Evolutionary conservation across 2,329 filamentous ascomycete species (phyloP), one percentile per base, ranked within the genome.

Genomic region (Colletotrichum musae): DNA sequence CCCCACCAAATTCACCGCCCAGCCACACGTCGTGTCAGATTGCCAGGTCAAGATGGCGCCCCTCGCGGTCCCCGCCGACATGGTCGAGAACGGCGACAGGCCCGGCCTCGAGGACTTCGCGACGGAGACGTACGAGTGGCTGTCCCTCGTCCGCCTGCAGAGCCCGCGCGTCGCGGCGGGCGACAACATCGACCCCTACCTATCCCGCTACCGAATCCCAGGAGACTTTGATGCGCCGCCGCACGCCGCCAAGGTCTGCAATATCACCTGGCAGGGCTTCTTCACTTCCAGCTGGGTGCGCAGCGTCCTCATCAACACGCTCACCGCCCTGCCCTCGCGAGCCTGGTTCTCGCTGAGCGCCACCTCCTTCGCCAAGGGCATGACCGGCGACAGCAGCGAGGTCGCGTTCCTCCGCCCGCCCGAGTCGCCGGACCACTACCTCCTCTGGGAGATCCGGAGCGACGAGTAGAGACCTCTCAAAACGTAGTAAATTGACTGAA

Each of bases 81-180:
- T 75, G 16, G 73, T 84, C 50, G 73, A 79, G 54, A 71, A 76
- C 2, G 73, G 80, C 43, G 83, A 83, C 47, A 78, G 80, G 59
- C 80, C 83, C 50, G 85, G 87, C 7, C 83, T 93, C 43, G 89
- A 92, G 67, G 89, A 94, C 24, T 86, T 86, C 70, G 87, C 88
- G 1, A 84, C 86, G 0, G 89, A 91, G 18, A 76, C 92, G 13
- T 90, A 94, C 72, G 93, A 96, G 80, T 96, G 92, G 91, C 76
- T 95, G 1, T 90, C 90, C 2, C 80, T 97, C n/a, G 77, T 91
- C 5, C 85, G 87, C 12, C 83, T 94, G 0, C 80, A 84, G 10
- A 94, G 92, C 64, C 89, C 91, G n/a, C 85, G 93, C 26, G 77
- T 95, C 18, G 74, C 79, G 12, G 77, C 80, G 4, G 77, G 76